These are phyloP conservation scores for Areca catechu DNA, from an alignment of 176 grass and related monocot genomes.

Conservation along the genomic window DNA sequence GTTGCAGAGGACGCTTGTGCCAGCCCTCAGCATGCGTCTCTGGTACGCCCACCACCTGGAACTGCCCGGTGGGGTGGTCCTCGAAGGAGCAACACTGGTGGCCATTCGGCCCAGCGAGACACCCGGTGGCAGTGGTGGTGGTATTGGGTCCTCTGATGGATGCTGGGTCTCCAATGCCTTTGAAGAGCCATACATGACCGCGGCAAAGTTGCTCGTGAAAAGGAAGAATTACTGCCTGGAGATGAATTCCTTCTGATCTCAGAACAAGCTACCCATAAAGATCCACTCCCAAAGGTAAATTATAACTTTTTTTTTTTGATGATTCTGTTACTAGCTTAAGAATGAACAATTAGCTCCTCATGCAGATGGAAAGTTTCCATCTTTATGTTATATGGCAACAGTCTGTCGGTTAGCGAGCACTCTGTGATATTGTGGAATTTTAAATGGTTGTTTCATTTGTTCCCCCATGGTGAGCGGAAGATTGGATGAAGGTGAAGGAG, in stretches of 20 bases:
- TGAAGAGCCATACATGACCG: constrained; percentile 70
- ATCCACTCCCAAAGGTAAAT: too few relatives aligned
- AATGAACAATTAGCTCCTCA: too few relatives aligned
- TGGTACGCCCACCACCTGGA: constrained; percentile 71
- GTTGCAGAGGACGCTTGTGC: constrained; percentile 70
- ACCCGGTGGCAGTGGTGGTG: constrained; percentile 7
- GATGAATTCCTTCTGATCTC: constrained; percentile 91
- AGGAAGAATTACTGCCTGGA: constrained; percentile 66
- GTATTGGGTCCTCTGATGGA: constrained; percentile 10
- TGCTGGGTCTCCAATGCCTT: constrained; percentile 75
- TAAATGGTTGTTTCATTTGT: too few relatives aligned
- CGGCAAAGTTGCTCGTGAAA: constrained; percentile 57
- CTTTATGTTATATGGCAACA: too few relatives aligned
- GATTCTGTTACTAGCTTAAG: too few relatives aligned
- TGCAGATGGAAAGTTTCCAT: too few relatives aligned
- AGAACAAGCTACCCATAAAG: not conserved
- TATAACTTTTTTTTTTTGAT: too few relatives aligned
- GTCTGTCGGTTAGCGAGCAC: too few relatives aligned
- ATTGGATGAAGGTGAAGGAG: too few relatives aligned
- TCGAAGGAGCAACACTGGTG: constrained; percentile 83
- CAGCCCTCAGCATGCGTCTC: constrained; percentile 72
- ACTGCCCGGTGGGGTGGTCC: constrained; percentile 45
- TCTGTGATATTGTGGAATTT: too few relatives aligned
- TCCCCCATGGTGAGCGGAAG: too few relatives aligned
- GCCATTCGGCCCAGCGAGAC: constrained; percentile 72